Conservation (phyloP, 2,329 filamentous ascomycete genomes). For the Apiospora pterosperma region DNA sequence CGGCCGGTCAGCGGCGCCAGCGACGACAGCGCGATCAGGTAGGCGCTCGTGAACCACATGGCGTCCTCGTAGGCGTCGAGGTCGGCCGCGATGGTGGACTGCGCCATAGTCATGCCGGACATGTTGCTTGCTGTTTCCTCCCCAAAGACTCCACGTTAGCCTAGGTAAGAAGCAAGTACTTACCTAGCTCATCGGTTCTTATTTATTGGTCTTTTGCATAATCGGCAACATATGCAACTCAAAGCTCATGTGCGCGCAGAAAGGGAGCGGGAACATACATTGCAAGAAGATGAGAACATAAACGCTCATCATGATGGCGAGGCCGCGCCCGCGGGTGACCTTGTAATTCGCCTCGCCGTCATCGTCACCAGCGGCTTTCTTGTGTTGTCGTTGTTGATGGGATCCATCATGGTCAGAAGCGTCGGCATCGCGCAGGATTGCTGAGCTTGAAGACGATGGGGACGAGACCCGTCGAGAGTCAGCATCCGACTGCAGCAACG, state of each 20-base stretch:
- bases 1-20: slow-evolving; percentile 69
- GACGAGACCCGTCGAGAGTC: slow-evolving; percentile 8
- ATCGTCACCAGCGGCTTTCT: slow-evolving; percentile 4
- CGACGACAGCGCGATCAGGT: slow-evolving; percentile 60
- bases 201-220: too few relatives aligned
- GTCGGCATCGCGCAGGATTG: slow-evolving; percentile 5
- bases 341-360: slow-evolving; percentile 24
- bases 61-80: slow-evolving; percentile 69
- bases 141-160: too few relatives aligned
- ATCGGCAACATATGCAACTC: too few relatives aligned
- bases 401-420: not conserved
- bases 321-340: slow-evolving; percentile 29
- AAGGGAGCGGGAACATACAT: slow-evolving; percentile 31
- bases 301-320: slow-evolving; percentile 49
- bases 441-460: slow-evolving; percentile 9
- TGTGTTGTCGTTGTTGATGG: not conserved
- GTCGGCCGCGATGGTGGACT: slow-evolving; percentile 72
- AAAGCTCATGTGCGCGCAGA: not conserved
- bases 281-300: slow-evolving; percentile 58
- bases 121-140: slow-evolving; percentile 59
- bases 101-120: slow-evolving; percentile 76
- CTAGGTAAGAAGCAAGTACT: not conserved
- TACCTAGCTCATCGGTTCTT: too few relatives aligned
- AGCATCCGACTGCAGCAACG: slow-evolving; percentile 20
- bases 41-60: slow-evolving; percentile 80